Percentiles rank a stretch among this genome's conserved stretches.
Conservation (phyloP, 345 rosid species). For the Linum trigynum region DNA sequence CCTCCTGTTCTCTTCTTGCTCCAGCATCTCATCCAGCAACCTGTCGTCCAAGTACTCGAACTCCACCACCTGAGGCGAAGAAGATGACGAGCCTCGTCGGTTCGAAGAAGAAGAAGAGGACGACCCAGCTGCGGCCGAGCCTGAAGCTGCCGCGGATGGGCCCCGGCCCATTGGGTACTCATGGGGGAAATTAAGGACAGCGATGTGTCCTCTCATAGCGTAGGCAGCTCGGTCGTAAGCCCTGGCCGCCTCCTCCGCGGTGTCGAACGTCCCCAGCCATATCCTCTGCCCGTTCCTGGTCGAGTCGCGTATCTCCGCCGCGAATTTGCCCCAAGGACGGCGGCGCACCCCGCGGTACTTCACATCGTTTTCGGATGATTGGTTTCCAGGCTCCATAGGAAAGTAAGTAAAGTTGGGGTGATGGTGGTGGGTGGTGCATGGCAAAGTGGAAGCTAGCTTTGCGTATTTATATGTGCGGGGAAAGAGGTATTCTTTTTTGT, state of each 20-base stretch:
- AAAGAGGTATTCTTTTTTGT: not conserved
- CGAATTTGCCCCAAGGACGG: not conserved
- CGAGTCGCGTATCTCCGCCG: not conserved
- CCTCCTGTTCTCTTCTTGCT: slow-evolving; percentile 39
- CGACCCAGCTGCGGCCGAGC: not conserved
- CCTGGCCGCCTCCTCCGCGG: not conserved
- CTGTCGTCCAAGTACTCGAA: slow-evolving; percentile 68
- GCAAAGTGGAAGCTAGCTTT: not conserved
- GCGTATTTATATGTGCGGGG: not conserved
- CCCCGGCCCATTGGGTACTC: not conserved
- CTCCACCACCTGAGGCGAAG: slow-evolving; percentile 52
- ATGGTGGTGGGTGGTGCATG: not conserved
- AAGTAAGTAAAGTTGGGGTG: not conserved
- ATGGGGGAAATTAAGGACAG: not conserved
- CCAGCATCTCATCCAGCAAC: slow-evolving; percentile 75
- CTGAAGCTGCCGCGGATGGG: not conserved
- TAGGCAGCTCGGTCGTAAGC: not conserved
- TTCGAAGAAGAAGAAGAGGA: too few species aligned
- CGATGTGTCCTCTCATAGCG: not conserved
- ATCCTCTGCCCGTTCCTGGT: not conserved
- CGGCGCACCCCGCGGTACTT: not conserved
- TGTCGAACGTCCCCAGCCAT: not conserved
- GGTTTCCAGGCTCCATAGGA: not conserved
- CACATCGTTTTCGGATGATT: not conserved
- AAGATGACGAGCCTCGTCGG: slow-evolving; percentile 21